phyloP scores from a whole-genome alignment of 2,329 filamentous ascomycete genomes.

The Cytospora leucostoma region DNA sequence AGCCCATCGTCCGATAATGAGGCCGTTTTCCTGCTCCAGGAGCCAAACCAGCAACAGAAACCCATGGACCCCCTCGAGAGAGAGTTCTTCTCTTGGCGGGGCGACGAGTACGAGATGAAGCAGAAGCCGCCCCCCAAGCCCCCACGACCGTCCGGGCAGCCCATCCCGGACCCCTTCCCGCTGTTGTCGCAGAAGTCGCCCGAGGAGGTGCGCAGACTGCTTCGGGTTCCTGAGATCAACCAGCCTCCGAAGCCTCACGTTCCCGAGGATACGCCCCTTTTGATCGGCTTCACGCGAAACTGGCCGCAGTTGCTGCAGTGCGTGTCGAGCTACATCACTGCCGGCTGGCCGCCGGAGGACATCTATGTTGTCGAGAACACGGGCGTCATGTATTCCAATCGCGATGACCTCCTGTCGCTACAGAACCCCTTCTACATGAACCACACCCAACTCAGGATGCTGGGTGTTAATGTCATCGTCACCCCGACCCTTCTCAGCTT shows the following conservation, averaged over 20 bases:
- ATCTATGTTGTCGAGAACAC: conserved; percentile 60
- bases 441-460: conserved; percentile 46
- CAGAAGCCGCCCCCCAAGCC: conserved; percentile 40
- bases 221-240: conserved; percentile 36
- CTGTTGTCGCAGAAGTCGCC: conserved; percentile 37
- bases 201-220: conserved; percentile 26
- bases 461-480: conserved; percentile 54
- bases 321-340: conserved; percentile 54
- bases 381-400: conserved; percentile 52
- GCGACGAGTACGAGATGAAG: conserved; percentile 22
- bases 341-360: conserved; percentile 55
- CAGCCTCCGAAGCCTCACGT: conserved; percentile 39
- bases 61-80: conserved; percentile 26
- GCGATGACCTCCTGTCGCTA: conserved; percentile 43
- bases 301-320: conserved; percentile 55
- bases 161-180: conserved; percentile 43
- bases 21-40: conserved; percentile 13
- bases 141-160: conserved; percentile 30
- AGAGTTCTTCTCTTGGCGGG: conserved; percentile 25
- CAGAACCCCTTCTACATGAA: conserved; percentile 59
- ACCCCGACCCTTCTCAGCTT: conserved; percentile 54
- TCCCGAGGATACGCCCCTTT: conserved; percentile 41
- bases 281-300: conserved; percentile 57
- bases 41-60: conserved; percentile 24
- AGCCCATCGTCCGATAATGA: not conserved